phyloP scores from a whole-genome alignment of 2,329 filamentous ascomycete genomes.

The Fusarium poae region DNA sequence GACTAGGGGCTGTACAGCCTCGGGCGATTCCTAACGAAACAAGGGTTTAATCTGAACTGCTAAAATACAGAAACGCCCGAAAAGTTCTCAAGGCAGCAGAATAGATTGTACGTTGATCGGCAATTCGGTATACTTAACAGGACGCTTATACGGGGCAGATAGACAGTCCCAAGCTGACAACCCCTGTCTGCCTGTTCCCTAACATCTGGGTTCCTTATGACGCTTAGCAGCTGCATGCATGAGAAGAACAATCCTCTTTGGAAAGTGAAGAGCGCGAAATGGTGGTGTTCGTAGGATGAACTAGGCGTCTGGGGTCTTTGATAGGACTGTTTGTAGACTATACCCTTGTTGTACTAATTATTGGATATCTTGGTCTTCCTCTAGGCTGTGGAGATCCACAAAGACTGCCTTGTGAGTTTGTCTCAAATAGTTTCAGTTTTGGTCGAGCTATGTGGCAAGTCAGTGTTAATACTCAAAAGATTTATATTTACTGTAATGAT shows the following conservation, averaged over 20 bases:
- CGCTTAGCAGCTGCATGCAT: conserved; percentile 14
- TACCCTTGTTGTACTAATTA: conserved; percentile 13
- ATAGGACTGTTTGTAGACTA: conserved; percentile 20
- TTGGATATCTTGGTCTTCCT: conserved; percentile 16
- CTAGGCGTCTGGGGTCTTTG: conserved; percentile 17
- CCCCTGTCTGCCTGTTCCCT: conserved; percentile 15
- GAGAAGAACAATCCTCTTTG: not conserved
- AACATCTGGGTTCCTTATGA: conserved; percentile 23
- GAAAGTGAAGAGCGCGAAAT: conserved; percentile 11
- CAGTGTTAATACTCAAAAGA: not conserved
- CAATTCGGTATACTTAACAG: conserved; percentile 20
- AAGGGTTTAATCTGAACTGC: conserved; percentile 6
- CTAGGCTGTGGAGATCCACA: conserved; percentile 29
- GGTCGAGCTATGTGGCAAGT: not conserved
- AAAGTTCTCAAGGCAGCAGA: conserved; percentile 28
- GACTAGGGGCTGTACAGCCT: conserved; percentile 32
- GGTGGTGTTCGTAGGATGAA: conserved; percentile 29
- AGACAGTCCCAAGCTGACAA: conserved; percentile 15
- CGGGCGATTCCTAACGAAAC: conserved; percentile 28
- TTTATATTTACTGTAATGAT: not conserved
- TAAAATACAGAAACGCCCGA: conserved; percentile 16
- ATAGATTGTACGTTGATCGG: conserved; percentile 20
- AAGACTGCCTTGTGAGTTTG: conserved; percentile 28
- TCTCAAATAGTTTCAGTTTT: conserved; percentile 1
- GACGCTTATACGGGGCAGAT: conserved; percentile 7